phyloP scores from a whole-genome alignment of 106 monocot genomes.

The Allium sativum region DNA sequence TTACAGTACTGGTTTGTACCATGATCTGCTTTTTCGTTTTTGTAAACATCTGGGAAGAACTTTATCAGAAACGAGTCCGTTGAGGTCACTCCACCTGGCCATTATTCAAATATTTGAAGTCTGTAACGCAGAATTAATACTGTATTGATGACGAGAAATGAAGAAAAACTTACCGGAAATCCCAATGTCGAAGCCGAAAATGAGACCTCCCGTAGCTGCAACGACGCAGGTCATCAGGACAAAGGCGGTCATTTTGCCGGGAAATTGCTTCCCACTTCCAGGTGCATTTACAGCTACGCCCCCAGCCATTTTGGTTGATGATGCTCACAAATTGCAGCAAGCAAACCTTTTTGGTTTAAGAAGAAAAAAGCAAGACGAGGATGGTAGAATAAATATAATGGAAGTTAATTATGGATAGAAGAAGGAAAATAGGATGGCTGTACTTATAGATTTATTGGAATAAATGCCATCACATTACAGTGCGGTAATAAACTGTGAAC shows the following conservation, averaged over 20 bases:
- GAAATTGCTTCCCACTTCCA: slow-evolving; percentile 2
- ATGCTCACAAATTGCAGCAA: too few relatives aligned
- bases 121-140: not conserved
- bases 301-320: slow-evolving; percentile 12
- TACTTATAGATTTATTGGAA: too few relatives aligned
- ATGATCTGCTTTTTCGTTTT: slow-evolving; percentile 13
- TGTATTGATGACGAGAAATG: not conserved
- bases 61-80: slow-evolving; percentile 33
- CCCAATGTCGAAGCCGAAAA: slow-evolving; percentile 19
- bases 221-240: slow-evolving; percentile 15
- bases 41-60: slow-evolving; percentile 42
- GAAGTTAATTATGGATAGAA: too few relatives aligned
- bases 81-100: slow-evolving; percentile 36
- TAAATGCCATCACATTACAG: too few relatives aligned
- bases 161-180: slow-evolving; percentile 10
- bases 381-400: too few relatives aligned
- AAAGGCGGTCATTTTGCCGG: slow-evolving; percentile 10
- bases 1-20: slow-evolving; percentile 40
- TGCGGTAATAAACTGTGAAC: too few relatives aligned
- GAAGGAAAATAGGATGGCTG: too few relatives aligned
- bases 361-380: too few relatives aligned
- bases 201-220: slow-evolving; percentile 21
- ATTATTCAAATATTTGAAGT: not conserved
- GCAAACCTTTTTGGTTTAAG: too few relatives aligned
- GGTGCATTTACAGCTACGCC: not conserved